These are phyloP conservation scores for Kodamaea alishanica DNA, from an alignment of 1,139 yeast genomes.

Conservation along the genomic window DNA sequence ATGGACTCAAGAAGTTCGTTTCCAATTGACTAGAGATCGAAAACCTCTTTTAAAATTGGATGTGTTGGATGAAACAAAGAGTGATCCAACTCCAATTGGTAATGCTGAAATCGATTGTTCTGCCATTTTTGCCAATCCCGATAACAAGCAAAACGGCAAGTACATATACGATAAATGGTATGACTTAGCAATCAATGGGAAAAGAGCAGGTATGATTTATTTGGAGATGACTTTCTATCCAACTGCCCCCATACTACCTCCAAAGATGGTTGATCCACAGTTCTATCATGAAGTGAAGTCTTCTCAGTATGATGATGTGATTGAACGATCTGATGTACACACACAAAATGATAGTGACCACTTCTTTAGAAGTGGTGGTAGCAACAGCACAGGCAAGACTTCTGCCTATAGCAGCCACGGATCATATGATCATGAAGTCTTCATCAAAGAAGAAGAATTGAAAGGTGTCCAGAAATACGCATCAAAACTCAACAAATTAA, in stretches of 20 bases:
- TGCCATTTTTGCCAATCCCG: constrained; percentile 50
- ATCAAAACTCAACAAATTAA: constrained; percentile 30
- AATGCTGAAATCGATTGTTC: constrained; percentile 75
- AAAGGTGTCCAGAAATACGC: constrained; percentile 23
- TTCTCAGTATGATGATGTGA: neutral
- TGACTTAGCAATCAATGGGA: constrained; percentile 60
- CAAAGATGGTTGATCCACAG: constrained; percentile 23
- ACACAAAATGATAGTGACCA: neutral
- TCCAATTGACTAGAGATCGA: constrained; percentile 59
- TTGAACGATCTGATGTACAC: neutral
- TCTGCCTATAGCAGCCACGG: neutral
- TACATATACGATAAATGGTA: constrained; percentile 78
- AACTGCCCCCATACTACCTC: constrained; percentile 47
- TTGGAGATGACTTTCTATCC: constrained; percentile 93
- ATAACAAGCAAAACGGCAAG: constrained; percentile 62
- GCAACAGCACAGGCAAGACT: no score
- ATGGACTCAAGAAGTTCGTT: constrained; percentile 78
- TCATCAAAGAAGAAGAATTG: constrained; percentile 12
- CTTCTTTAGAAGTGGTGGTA: no score
- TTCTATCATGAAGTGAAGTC: constrained; percentile 2
- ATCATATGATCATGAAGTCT: constrained; percentile 11
- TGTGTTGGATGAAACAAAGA: constrained; percentile 81
- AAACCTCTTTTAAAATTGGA: constrained; percentile 64
- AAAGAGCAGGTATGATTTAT: constrained; percentile 84
- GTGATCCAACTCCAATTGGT: constrained; percentile 84